Conservation (phyloP, 306 rosid genomes). For the Lotus japonicus region DNA sequence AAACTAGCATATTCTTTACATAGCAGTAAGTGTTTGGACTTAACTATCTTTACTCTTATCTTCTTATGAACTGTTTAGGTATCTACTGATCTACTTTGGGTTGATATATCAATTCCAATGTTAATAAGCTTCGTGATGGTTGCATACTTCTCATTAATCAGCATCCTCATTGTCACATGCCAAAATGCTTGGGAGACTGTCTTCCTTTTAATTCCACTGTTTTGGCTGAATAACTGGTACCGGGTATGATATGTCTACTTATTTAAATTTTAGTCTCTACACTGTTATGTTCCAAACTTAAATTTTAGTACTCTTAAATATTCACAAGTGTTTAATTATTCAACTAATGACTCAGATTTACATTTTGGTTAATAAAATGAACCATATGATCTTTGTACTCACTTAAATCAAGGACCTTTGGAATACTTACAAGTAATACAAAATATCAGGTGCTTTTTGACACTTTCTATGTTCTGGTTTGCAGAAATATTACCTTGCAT, state of each 20-base stretch:
- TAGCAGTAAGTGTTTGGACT: not conserved
- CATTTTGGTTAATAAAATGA: not conserved
- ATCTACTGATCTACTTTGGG: conserved; percentile 67
- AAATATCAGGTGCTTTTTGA: not conserved
- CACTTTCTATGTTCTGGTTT: conserved; percentile 13
- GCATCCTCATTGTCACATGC: conserved; percentile 52
- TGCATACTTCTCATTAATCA: conserved; percentile 40
- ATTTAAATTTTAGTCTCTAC: not conserved
- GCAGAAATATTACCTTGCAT: conserved; percentile 67
- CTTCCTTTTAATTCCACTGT: conserved; percentile 68
- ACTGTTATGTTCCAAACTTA: not conserved
- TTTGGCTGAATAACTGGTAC: conserved; percentile 71
- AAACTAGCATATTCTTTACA: not conserved
- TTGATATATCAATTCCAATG: conserved; percentile 66
- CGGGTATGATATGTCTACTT: conserved; percentile 49
- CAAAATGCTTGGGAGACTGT: conserved; percentile 76
- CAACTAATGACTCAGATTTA: not conserved
- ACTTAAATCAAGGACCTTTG: not conserved
- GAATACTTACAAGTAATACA: not conserved
- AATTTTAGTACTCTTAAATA: not conserved
- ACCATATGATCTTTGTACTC: too few relatives aligned
- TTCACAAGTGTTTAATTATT: not conserved
- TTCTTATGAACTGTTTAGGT: conserved; percentile 42
- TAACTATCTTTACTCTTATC: not conserved
- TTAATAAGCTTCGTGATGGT: conserved; percentile 26